Evolutionary conservation across 2,329 filamentous ascomycete genomes (phyloP).

Genomic region (Penicillium sp.): DNA sequence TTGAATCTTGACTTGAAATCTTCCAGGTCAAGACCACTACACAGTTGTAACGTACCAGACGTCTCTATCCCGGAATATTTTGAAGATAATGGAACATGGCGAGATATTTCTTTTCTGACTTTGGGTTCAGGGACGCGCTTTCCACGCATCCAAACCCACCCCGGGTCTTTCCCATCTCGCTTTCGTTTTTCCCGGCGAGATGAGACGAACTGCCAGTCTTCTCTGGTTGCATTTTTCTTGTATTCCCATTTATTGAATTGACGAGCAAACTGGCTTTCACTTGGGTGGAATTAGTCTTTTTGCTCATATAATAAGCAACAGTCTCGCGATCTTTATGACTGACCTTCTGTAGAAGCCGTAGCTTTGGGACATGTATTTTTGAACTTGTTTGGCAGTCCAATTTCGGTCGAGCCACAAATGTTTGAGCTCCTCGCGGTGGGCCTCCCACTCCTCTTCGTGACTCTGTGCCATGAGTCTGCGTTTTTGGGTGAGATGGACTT

Average conservation of each 20-base stretch:
- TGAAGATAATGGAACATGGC: conserved; percentile 17
- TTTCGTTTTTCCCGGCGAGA: conserved; percentile 25
- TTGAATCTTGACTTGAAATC: background rate
- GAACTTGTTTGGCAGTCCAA: conserved; percentile 17
- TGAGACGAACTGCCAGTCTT: conserved; percentile 27
- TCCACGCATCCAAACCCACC: conserved; percentile 17
- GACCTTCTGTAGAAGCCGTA: conserved; percentile 17
- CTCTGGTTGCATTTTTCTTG: conserved; percentile 26
- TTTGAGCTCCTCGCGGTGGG: conserved; percentile 17
- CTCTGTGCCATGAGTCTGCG: conserved; percentile 4
- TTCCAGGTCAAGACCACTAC: conserved; percentile 4
- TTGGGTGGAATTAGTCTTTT: background rate
- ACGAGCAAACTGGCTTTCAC: conserved; percentile 25
- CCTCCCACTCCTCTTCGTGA: conserved; percentile 13
- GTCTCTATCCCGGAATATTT: conserved; percentile 15
- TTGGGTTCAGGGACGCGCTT: conserved; percentile 22
- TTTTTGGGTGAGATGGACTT: conserved; percentile 3
- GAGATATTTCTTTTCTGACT: conserved; percentile 28
- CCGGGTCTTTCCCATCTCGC: conserved; percentile 23
- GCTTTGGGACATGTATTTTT: conserved; percentile 20
- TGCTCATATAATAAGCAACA: background rate
- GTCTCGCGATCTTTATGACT: conserved; percentile 7
- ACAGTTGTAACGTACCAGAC: conserved; percentile 13
- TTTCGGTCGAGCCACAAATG: conserved; percentile 16
- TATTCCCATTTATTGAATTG: conserved; percentile 33